Conservation (phyloP, 2,329 filamentous ascomycete species). For the Pyrenophora teres region DNA sequence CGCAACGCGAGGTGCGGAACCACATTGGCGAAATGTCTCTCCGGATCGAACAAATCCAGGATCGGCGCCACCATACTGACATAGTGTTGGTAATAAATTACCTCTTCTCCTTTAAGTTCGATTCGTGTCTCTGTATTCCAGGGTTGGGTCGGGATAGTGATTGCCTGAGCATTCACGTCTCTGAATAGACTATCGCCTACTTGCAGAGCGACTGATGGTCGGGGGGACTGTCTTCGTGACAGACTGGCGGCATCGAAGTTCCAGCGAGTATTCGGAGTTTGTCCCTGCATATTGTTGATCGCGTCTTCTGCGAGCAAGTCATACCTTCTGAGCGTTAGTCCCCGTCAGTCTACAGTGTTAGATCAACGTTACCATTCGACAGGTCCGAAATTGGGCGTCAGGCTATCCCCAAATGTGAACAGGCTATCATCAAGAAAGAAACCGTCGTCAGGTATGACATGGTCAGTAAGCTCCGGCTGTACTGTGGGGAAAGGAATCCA, state of each 20-base stretch:
- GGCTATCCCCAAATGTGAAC: conserved; percentile 34
- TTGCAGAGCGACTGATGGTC: conserved; percentile 38
- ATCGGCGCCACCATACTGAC: conserved; percentile 46
- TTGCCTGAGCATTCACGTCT: conserved; percentile 5
- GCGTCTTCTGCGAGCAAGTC: conserved; percentile 54
- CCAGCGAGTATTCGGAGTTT: conserved; percentile 41
- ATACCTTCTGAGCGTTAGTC: conserved; percentile 33
- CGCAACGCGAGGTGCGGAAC: conserved; percentile 50
- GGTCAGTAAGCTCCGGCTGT: conserved; percentile 20
- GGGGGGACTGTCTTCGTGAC: conserved; percentile 47
- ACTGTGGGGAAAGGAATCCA: conserved; percentile 22
- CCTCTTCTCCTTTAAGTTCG: conserved; percentile 42
- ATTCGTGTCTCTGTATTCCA: conserved; percentile 33
- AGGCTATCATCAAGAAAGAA: conserved; percentile 32
- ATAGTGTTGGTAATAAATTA: conserved; percentile 47
- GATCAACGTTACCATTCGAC: conserved; percentile 46
- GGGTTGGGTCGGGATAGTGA: conserved; percentile 19
- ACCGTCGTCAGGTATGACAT: conserved; percentile 27
- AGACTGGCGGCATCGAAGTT: conserved; percentile 51
- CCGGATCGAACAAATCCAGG: conserved; percentile 53
- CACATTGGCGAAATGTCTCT: conserved; percentile 43
- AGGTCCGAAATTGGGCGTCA: conserved; percentile 49
- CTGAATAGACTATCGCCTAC: conserved; percentile 2
- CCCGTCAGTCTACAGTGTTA: background rate
- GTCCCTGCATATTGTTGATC: conserved; percentile 37